These are phyloP conservation scores for Annulohypoxylon stygium DNA, from an alignment of 495 filamentous ascomycete genomes.

Conservation along the genomic window DNA sequence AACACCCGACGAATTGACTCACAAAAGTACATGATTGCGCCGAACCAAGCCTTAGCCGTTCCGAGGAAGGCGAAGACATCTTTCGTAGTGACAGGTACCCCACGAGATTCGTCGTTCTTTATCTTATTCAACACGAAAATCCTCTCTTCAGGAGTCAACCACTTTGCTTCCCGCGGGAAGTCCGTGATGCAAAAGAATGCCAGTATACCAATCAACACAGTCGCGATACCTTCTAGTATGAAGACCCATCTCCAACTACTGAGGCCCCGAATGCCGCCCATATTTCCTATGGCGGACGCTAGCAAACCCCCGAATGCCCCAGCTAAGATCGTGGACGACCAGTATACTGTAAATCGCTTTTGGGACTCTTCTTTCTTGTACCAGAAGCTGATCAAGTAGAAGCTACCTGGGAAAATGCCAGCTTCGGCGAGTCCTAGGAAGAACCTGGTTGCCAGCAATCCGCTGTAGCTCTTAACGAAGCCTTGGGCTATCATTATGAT, in stretches of 20 bases:
- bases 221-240: conserved; percentile 76
- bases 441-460: conserved; percentile 64
- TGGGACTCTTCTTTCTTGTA: conserved; percentile 62
- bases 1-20: not conserved
- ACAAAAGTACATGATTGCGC: conserved; percentile 81
- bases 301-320: conserved; percentile 83
- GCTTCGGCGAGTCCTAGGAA: conserved; percentile 67
- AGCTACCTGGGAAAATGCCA: conserved; percentile 81
- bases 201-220: conserved; percentile 71
- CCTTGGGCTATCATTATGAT: conserved; percentile 64
- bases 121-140: conserved; percentile 66
- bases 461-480: conserved; percentile 61
- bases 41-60: conserved; percentile 63
- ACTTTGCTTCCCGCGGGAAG: conserved; percentile 71
- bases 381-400: conserved; percentile 83
- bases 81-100: conserved; percentile 47
- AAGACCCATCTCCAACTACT: conserved; percentile 82
- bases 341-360: conserved; percentile 75
- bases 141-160: conserved; percentile 73
- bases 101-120: conserved; percentile 70
- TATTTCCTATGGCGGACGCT: conserved; percentile 72
- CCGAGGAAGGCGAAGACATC: not conserved
- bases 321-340: conserved; percentile 77
- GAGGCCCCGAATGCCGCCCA: conserved; percentile 74
- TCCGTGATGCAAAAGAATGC: conserved; percentile 71